Evolutionary conservation across 2,329 filamentous ascomycete genomes (phyloP), one percentile per base, ranked within the genome.

Genomic region (Cytospora leucostoma): DNA sequence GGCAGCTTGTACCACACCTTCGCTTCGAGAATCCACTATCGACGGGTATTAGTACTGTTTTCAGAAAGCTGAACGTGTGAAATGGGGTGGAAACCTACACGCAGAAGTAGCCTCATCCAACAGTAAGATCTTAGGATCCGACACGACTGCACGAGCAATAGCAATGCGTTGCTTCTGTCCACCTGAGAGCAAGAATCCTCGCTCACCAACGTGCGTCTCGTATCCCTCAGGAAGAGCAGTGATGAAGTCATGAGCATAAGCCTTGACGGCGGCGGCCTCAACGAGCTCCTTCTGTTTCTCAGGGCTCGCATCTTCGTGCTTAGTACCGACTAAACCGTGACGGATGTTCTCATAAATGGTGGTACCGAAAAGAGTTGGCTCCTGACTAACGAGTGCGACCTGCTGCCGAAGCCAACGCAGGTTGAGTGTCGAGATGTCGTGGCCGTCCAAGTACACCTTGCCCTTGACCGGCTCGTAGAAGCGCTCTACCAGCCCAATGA

Each of bases 81-180:
- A 17, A 32, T 7, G 34, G 21, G 35, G 15, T 15, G n/a, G 3
- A 15, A 55, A 65, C 63, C 59, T 53, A 65, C 63, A 60, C 32
- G 64, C 64, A 21, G 64, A 65, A 0, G 95, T 99, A 6, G 95
- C 95, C 75, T 99, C 95, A 68, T 99, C 95, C 6, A 99, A 87
- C 0, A 99, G 84, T 1, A 99, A 82, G 71, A 99, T 88, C 78
- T 93, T 96, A 0, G 94, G 94, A 70, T 97, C 91, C 19, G 90
- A 94, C 35, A 97, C 92, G 62, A 97, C 86, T 47, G 93, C 93
- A 71, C 93, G 84, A 8, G 94, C 93, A 75, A 98, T 97, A 13
- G 94, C 93, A 72, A 98, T 96, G 70, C 95, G 91, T 77, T 98
- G 95, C 76, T 97, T 97, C 77, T 99, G 95, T 40, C 95, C 95